These are phyloP conservation scores for Russula sp. DNA, from an alignment of 768 basidiomycete genomes.

Conservation along the genomic window DNA sequence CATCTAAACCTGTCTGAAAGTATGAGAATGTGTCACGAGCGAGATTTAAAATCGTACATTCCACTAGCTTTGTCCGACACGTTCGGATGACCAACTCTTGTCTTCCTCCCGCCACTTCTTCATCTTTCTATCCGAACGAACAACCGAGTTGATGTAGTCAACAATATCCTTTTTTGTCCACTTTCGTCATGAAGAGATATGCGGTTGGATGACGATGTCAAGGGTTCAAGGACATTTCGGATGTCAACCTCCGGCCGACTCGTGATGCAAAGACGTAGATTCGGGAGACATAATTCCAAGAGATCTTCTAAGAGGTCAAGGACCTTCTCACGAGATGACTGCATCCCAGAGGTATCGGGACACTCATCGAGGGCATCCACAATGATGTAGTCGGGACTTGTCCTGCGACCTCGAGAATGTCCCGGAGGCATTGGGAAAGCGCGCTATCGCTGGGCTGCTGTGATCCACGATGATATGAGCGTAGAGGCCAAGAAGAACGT, in stretches of 20 bases:
- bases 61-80: neutral
- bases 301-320: slow-evolving; percentile 5
- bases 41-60: neutral
- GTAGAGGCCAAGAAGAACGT: neutral
- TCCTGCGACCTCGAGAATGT: neutral
- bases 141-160: neutral
- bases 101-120: slow-evolving; percentile 1
- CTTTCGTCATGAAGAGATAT: slow-evolving; percentile 4
- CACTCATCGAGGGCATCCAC: slow-evolving; percentile 1
- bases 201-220: neutral
- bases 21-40: neutral
- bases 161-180: slow-evolving; percentile 4
- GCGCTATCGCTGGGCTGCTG: neutral
- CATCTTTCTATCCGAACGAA: neutral
- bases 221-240: neutral
- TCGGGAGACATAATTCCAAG: neutral
- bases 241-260: slow-evolving; percentile 1
- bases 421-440: neutral
- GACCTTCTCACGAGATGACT: neutral
- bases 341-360: slow-evolving; percentile 1
- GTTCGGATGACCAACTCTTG: neutral
- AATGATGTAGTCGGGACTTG: neutral
- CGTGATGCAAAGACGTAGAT: neutral
- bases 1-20: neutral
- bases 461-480: neutral